phyloP scores from a whole-genome alignment of 495 filamentous ascomycete species.

The Aspergillus incahuasiensis region DNA sequence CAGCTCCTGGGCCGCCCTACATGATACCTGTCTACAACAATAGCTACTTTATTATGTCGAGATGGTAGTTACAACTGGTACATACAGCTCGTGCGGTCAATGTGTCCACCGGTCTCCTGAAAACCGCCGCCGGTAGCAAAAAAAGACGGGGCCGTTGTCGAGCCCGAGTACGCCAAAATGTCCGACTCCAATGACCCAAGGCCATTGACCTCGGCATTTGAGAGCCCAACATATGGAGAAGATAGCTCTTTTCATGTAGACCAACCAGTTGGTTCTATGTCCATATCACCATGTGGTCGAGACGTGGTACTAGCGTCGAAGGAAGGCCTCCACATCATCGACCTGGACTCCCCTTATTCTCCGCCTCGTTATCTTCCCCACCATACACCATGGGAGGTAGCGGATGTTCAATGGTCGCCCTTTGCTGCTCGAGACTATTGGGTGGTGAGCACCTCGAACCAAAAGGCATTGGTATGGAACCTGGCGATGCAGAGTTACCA shows the following conservation, averaged over 20 bases:
- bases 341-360: slow-evolving; percentile 86
- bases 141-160: slow-evolving; percentile 15
- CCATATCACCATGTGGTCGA: slow-evolving; percentile 88
- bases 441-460: slow-evolving; percentile 91
- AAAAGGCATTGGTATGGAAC: slow-evolving; percentile 95
- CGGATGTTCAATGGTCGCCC: slow-evolving; percentile 98
- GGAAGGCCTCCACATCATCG: slow-evolving; percentile 85
- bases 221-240: slow-evolving; percentile 81
- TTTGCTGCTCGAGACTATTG: slow-evolving; percentile 85
- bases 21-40: slow-evolving; percentile 8
- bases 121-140: slow-evolving; percentile 2
- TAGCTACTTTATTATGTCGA: slow-evolving; percentile 2
- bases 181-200: slow-evolving; percentile 36
- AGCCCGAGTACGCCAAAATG: slow-evolving; percentile 29
- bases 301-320: slow-evolving; percentile 88
- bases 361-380: slow-evolving; percentile 83
- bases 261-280: slow-evolving; percentile 67
- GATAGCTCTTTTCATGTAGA: slow-evolving; percentile 82
- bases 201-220: slow-evolving; percentile 61
- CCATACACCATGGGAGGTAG: slow-evolving; percentile 88
- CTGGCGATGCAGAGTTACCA: slow-evolving; percentile 68
- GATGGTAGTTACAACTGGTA: slow-evolving; percentile 13
- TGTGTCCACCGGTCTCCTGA: slow-evolving; percentile 13
- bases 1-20: background rate
- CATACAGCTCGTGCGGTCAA: slow-evolving; percentile 3